Evolutionary conservation across 2,329 filamentous ascomycete genomes (phyloP), one percentile per base, ranked within the genome.

Genomic region (Stenocarpella maydis): DNA sequence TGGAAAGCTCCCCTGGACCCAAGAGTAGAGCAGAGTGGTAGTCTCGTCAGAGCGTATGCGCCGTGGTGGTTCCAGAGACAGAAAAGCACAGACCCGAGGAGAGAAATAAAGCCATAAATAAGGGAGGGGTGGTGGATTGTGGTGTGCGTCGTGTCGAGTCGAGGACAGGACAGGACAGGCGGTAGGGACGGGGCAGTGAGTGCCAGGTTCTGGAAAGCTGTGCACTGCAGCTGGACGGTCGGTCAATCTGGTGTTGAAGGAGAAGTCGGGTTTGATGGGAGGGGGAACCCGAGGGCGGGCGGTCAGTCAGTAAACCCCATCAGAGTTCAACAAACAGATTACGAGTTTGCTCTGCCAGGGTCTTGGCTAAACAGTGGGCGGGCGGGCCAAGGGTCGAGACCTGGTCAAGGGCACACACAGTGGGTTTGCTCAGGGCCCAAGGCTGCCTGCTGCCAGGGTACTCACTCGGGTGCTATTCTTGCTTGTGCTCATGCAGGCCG

Each of bases 311-410:
- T 55, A 12, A 41, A 34, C 9, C 9, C 31, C 4, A 34, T 34
- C 31, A 34, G n/a, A n/a, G n/a, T 34, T 63, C 58, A 63, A 63
- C 58, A 63, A 49, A 63, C 41, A 37, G 58, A 37, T 63, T 63
- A 43, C 43, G n/a, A 47, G 58, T 63, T 63, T 61, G 41, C 39
- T 47, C 9, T 4, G 4, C 31, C 31, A 4, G 31, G 31, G 31
- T 9, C 31, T 34, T 34, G 31, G 4, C 4, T 4, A 26, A 21
- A 31, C 41, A 47, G 58, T 61, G 58, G 41, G 41, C 28, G n/a
- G n/a, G n/a, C n/a, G 58, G 24, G 58, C 47, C 19, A 26, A 63
- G 28, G 28, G 41, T 63, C 58, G 58, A 63, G 58, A 63, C 58
- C 58, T 43, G 43, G 58, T 43, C 43, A 26, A 63, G 24, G 43